Evolutionary conservation across 2,329 filamentous ascomycete genomes (phyloP).

Genomic region (Exophiala alcalophila): DNA sequence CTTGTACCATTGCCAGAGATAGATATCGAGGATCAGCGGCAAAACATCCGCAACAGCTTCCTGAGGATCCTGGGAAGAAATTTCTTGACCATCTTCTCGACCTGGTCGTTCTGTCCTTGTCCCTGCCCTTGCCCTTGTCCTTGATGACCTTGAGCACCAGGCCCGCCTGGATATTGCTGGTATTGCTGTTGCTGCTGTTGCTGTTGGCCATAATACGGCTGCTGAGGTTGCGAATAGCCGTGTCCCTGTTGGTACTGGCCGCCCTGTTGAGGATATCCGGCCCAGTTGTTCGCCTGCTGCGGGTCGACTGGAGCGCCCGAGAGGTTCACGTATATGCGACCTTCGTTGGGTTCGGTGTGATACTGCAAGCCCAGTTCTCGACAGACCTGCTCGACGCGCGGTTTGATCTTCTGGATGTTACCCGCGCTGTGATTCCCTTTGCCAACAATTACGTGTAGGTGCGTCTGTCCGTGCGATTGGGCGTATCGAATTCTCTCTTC

Average conservation of each 20-base stretch:
- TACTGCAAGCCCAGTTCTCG: conserved; percentile 78
- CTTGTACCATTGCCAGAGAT: background rate
- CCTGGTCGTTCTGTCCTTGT: conserved; percentile 49
- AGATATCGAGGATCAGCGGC: conserved; percentile 1
- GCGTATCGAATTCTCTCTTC: conserved; percentile 81
- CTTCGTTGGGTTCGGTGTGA: conserved; percentile 82
- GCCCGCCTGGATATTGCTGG: too few species aligned
- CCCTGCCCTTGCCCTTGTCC: conserved; percentile 32
- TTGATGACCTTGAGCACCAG: conserved; percentile 43
- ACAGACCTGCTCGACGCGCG: conserved; percentile 86
- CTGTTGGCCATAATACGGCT: conserved; percentile 43
- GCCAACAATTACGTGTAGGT: conserved; percentile 93
- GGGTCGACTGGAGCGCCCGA: conserved; percentile 63
- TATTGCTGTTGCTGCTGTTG: conserved; percentile 33
- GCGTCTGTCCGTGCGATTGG: conserved; percentile 67
- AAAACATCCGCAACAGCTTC: conserved; percentile 41
- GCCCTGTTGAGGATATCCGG: conserved; percentile 32
- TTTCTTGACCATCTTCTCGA: conserved; percentile 60
- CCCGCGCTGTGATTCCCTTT: conserved; percentile 83
- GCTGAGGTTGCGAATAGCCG: conserved; percentile 39
- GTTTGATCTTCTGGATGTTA: conserved; percentile 91
- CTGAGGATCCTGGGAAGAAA: conserved; percentile 62
- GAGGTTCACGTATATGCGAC: conserved; percentile 83
- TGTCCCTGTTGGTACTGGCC: conserved; percentile 38
- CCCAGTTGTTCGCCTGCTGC: conserved; percentile 28